Evolutionary conservation across 2,329 filamentous ascomycete species (phyloP).

Genomic region (Fusarium sarcochroum): DNA sequence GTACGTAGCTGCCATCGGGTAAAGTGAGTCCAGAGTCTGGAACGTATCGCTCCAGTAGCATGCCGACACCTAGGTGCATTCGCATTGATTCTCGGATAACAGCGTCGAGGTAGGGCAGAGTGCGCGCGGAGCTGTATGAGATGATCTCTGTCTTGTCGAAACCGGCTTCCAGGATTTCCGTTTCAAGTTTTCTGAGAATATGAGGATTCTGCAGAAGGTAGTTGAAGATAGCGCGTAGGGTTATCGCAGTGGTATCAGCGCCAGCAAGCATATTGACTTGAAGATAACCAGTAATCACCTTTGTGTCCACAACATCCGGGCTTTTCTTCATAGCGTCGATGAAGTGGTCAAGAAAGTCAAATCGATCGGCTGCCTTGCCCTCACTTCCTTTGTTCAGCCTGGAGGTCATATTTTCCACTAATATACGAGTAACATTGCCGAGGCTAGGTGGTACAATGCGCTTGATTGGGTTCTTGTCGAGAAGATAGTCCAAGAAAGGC

Average conservation of each 20-base stretch:
- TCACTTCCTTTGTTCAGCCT: conserved; percentile 26
- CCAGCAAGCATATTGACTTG: conserved; percentile 54
- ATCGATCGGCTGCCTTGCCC: conserved; percentile 25
- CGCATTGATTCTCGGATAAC: conserved; percentile 64
- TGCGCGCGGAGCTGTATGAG: conserved; percentile 19
- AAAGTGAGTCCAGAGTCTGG: conserved; percentile 56
- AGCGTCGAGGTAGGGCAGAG: conserved; percentile 54
- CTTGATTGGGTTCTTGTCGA: conserved; percentile 49
- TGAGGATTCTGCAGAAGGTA: conserved; percentile 53
- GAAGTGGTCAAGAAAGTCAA: conserved; percentile 55
- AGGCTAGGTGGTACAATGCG: conserved; percentile 42
- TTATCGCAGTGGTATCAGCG: conserved; percentile 55
- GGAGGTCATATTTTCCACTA: conserved; percentile 24
- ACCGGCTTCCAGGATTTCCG: conserved; percentile 2
- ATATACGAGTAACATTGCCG: conserved; percentile 18
- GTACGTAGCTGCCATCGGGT: conserved; percentile 51
- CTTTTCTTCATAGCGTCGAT: conserved; percentile 51
- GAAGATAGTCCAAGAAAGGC: conserved; percentile 47
- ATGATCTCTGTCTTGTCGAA: neutral
- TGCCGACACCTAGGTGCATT: conserved; percentile 60
- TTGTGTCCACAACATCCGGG: conserved; percentile 54
- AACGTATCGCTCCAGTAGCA: conserved; percentile 62
- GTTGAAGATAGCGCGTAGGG: conserved; percentile 55
- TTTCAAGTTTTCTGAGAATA: conserved; percentile 38
- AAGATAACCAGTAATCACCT: conserved; percentile 54